Percentiles rank a stretch among this genome's conserved stretches.
phyloP scores from a whole-genome alignment of 2,329 filamentous ascomycete genomes.

The Colletotrichum melonis region DNA sequence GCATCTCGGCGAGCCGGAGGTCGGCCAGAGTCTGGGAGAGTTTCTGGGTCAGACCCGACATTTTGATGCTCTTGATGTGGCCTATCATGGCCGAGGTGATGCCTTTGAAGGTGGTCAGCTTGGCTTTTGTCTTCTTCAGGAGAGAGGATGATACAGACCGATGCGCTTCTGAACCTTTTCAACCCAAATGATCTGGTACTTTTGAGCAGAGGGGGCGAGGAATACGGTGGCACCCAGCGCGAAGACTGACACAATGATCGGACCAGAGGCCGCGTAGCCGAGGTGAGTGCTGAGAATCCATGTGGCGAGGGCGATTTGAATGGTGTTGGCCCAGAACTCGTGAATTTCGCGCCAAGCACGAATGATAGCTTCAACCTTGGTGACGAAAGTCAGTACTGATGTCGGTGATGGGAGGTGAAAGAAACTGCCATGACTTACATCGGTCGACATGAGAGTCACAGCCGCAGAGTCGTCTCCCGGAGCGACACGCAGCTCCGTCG shows the following conservation, averaged over 20 bases:
- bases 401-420: not conserved
- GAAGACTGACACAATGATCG: slow-evolving; percentile 44
- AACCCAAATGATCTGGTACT: slow-evolving; percentile 54
- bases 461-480: slow-evolving; percentile 38
- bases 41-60: slow-evolving; percentile 58
- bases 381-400: not conserved
- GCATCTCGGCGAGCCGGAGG: slow-evolving; percentile 38
- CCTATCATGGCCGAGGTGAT: slow-evolving; percentile 58
- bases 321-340: slow-evolving; percentile 50
- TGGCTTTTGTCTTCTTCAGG: no score
- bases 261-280: slow-evolving; percentile 47
- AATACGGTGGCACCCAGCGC: slow-evolving; percentile 42
- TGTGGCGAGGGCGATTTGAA: slow-evolving; percentile 48
- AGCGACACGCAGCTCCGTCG: slow-evolving; percentile 35
- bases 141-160: slow-evolving; percentile 48
- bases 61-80: slow-evolving; percentile 63
- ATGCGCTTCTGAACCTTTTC: slow-evolving; percentile 61
- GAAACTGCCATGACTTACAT: slow-evolving; percentile 39
- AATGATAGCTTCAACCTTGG: slow-evolving; percentile 50
- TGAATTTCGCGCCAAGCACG: slow-evolving; percentile 48
- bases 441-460: slow-evolving; percentile 43
- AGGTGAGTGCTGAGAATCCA: slow-evolving; percentile 48
- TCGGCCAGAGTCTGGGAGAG: slow-evolving; percentile 41
- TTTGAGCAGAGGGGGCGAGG: slow-evolving; percentile 42
- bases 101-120: slow-evolving; percentile 38